phyloP scores from a whole-genome alignment of 1,284 basidiomycete species.

The Puccinia hordei region DNA sequence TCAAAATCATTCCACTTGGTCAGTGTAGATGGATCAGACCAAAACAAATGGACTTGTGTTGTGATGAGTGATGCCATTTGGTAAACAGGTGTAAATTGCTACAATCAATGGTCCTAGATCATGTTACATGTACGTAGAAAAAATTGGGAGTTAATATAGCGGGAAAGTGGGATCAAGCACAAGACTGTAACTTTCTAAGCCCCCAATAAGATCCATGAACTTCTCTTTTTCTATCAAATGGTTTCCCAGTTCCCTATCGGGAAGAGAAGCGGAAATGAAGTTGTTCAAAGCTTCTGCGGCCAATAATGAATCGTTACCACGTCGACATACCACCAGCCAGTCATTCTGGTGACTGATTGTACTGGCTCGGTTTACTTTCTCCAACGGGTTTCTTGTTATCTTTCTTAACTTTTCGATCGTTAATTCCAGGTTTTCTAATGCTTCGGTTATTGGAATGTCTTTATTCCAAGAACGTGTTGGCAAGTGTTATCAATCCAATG shows the following conservation, averaged over 20 bases:
- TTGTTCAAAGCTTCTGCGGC: conserved; percentile 63
- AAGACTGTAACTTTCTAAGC: conserved; percentile 6
- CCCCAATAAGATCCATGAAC: background rate
- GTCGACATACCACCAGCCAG: conserved; percentile 73
- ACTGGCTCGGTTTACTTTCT: background rate
- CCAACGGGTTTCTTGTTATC: background rate
- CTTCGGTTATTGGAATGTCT: conserved; percentile 26
- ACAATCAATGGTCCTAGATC: no score
- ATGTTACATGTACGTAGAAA: no score
- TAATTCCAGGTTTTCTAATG: conserved; percentile 2
- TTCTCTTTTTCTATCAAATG: background rate
- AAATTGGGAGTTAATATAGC: background rate
- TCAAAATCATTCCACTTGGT: no score
- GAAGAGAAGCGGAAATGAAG: background rate
- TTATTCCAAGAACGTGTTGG: background rate
- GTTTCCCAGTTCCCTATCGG: background rate
- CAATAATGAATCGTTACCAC: conserved; percentile 90
- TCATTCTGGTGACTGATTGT: conserved; percentile 52
- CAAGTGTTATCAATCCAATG: background rate
- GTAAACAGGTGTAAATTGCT: no score
- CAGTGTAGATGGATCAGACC: no score
- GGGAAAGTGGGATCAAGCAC: conserved; percentile 16
- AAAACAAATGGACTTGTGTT: no score
- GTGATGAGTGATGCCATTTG: no score
- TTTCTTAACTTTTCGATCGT: background rate